These are phyloP conservation scores for Cytospora chrysosperma DNA, from an alignment of 2,329 filamentous ascomycete species.

Conservation along the genomic window DNA sequence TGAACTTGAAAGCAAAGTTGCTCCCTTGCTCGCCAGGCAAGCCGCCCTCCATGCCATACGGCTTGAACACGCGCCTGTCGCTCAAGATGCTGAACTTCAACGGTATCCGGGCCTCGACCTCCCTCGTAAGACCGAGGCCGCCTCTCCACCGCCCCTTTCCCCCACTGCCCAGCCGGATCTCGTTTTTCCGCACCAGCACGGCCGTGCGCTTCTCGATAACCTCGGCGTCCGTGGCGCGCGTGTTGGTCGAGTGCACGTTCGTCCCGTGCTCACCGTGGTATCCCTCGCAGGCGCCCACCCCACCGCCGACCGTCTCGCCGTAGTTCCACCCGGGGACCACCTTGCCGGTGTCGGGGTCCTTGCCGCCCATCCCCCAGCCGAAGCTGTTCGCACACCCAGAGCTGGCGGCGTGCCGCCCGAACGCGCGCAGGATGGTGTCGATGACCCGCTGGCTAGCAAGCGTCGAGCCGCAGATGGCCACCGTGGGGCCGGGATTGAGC, in stretches of 20 bases:
- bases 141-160: conserved; percentile 32
- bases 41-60: conserved; percentile 37
- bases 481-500: conserved; percentile 35
- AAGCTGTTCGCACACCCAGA: conserved; percentile 26
- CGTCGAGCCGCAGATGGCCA: conserved; percentile 26
- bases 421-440: conserved; percentile 26
- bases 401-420: conserved; percentile 24
- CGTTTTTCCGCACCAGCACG: conserved; percentile 33
- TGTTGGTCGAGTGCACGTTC: conserved; percentile 34
- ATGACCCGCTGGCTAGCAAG: conserved; percentile 24
- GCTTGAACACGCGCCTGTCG: conserved; percentile 34
- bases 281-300: conserved; percentile 32
- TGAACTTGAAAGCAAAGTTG: conserved; percentile 33
- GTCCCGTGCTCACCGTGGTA: conserved; percentile 32
- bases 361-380: conserved; percentile 27
- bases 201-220: conserved; percentile 37
- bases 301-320: conserved; percentile 35
- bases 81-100: conserved; percentile 38
- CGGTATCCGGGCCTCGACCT: conserved; percentile 35
- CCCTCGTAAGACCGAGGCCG: conserved; percentile 35
- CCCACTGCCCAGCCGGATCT: conserved; percentile 31
- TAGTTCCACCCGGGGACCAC: conserved; percentile 30
- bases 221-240: conserved; percentile 32
- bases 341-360: conserved; percentile 24
- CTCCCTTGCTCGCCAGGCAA: conserved; percentile 28